Percentiles rank a stretch among this genome's conserved stretches.
Conservation (phyloP, 345 rosid genomes). For the Camelina hispida region DNA sequence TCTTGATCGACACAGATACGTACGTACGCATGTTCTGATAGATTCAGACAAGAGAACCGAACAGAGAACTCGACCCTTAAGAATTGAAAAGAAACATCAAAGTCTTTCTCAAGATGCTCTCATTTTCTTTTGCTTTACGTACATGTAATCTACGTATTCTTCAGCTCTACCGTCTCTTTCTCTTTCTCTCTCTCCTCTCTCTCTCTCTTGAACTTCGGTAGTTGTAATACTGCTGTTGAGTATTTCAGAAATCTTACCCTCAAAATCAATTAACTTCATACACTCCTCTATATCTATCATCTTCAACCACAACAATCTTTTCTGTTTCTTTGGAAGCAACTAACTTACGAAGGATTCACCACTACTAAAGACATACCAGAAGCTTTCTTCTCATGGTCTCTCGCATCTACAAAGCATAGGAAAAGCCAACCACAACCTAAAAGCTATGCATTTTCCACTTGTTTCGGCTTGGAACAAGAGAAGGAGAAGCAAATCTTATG, state of each 20-base stretch:
- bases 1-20: background rate
- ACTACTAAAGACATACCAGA: slow-evolving; percentile 3
- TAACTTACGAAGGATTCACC: slow-evolving; percentile 15
- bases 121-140: slow-evolving; percentile 70
- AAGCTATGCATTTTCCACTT: slow-evolving; percentile 77
- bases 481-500: slow-evolving; percentile 85
- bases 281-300: slow-evolving; percentile 32
- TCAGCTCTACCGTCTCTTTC: slow-evolving; percentile 45
- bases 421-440: background rate
- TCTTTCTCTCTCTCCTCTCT: slow-evolving; percentile 20
- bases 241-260: slow-evolving; percentile 52
- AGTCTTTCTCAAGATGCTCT: slow-evolving; percentile 38
- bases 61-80: background rate
- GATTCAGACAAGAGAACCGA: slow-evolving; percentile 36
- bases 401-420: slow-evolving; percentile 17
- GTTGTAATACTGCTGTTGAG: slow-evolving; percentile 60
- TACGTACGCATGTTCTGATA: background rate
- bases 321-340: slow-evolving; percentile 41
- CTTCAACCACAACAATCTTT: slow-evolving; percentile 24
- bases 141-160: slow-evolving; percentile 51
- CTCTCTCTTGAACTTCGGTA: slow-evolving; percentile 39
- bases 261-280: slow-evolving; percentile 37
- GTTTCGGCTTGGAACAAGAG: slow-evolving; percentile 97
- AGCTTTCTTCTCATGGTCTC: slow-evolving; percentile 34
- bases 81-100: slow-evolving; percentile 25